Conservation (phyloP, 1,284 basidiomycete species). For the Nidula niveotomentosa region DNA sequence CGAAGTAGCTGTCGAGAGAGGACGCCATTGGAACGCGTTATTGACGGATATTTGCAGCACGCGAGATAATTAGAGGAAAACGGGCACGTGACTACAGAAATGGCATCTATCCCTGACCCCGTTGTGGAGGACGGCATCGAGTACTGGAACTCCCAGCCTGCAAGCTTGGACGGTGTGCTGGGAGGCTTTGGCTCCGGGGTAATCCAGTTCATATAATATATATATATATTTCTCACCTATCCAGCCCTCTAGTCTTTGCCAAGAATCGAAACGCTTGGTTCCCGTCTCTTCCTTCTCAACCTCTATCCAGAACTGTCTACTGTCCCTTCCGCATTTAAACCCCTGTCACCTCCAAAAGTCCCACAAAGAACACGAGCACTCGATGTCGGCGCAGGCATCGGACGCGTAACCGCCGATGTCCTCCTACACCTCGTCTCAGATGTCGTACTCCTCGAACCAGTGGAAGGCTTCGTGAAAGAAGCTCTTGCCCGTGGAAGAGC, state of each 20-base stretch:
- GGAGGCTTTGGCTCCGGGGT: slow-evolving; percentile 79
- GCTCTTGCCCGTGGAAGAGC: slow-evolving; percentile 56
- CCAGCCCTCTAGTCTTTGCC: slow-evolving; percentile 66
- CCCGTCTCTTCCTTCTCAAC: slow-evolving; percentile 81
- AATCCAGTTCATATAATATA: slow-evolving; percentile 7
- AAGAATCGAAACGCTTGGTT: slow-evolving; percentile 84
- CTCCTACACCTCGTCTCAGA: slow-evolving; percentile 84
- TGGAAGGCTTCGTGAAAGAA: slow-evolving; percentile 71
- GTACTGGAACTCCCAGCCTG: slow-evolving; percentile 77
- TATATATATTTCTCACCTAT: slow-evolving; percentile 11
- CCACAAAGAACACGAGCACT: slow-evolving; percentile 63
- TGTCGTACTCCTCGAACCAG: slow-evolving; percentile 88
- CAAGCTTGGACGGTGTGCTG: slow-evolving; percentile 70
- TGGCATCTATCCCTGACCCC: slow-evolving; percentile 16
- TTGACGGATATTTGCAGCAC: slow-evolving; percentile 31
- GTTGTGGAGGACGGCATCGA: slow-evolving; percentile 67
- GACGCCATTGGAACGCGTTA: slow-evolving; percentile 32
- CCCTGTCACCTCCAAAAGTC: slow-evolving; percentile 29
- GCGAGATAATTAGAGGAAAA: slow-evolving; percentile 12
- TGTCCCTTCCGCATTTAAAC: slow-evolving; percentile 67
- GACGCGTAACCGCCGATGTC: slow-evolving; percentile 84
- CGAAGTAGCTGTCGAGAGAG: slow-evolving; percentile 32
- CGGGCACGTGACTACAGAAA: slow-evolving; percentile 3
- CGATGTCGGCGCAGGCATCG: slow-evolving; percentile 91
- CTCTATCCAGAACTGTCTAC: slow-evolving; percentile 77